Percentiles rank a stretch among this genome's conserved stretches.
Evolutionary conservation across 1,284 basidiomycete species (phyloP).

Genomic region (Puccinia coronata): DNA sequence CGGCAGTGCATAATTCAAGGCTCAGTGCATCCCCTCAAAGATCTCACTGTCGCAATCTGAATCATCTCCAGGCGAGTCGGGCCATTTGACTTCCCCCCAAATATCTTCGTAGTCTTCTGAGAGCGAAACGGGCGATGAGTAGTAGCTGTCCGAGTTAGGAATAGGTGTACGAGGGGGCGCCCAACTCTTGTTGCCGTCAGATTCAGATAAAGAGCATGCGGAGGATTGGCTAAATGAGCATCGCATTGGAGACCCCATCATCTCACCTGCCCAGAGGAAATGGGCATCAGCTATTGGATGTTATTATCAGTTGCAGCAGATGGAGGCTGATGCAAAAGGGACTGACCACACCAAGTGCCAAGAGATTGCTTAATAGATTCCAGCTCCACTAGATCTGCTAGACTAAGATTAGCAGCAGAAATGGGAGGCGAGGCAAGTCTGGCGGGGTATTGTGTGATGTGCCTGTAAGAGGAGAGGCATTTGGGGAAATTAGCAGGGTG

Average conservation of each 20-base stretch:
- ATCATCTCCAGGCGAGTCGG: conserved; percentile 1
- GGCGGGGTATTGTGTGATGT: conserved; percentile 41
- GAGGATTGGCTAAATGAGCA: conserved; percentile 30
- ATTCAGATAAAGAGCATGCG: conserved; percentile 2
- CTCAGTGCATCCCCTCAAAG: conserved; percentile 41
- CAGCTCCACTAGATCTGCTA: conserved; percentile 41
- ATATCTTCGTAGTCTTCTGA: background rate
- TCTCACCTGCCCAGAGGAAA: conserved; percentile 6
- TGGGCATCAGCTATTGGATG: background rate
- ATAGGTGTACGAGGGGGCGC: background rate
- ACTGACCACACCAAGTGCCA: conserved; percentile 46
- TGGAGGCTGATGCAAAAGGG: background rate
- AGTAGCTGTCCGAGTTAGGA: background rate
- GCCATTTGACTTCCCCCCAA: conserved; percentile 13
- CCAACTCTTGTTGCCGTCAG: background rate
- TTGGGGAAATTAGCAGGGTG: background rate
- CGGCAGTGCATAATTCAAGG: background rate
- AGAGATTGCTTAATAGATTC: conserved; percentile 47
- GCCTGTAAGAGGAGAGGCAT: background rate
- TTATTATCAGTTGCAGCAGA: too few relatives aligned
- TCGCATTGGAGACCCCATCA: conserved; percentile 46
- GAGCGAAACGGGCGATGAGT: background rate
- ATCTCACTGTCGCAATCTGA: conserved; percentile 43
- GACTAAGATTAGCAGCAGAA: conserved; percentile 37
- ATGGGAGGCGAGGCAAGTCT: conserved; percentile 44